Evolutionary conservation across 495 filamentous ascomycete genomes (phyloP), one percentile per base, ranked within the genome.

Genomic region (Lineolata rhizophorae): DNA sequence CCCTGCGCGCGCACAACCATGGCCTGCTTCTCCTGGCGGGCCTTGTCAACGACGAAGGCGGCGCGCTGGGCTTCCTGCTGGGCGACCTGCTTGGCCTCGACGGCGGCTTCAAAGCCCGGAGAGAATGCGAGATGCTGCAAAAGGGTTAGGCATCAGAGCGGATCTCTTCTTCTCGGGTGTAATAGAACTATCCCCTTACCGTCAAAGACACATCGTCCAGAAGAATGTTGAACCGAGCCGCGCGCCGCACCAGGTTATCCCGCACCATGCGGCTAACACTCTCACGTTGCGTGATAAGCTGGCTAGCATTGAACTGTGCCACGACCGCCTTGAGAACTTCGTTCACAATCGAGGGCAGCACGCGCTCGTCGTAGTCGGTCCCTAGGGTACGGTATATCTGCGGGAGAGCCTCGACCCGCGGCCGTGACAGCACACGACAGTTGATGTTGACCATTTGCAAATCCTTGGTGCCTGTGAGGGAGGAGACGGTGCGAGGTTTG

Each of bases 361-460:
- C 81, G 27, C 87, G 65, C 65, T 97, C 87, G 39, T 97, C 87
- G 52, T 94, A 97, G 57, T 97, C 87, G 27, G 72, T 73, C 19
- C 87, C 87, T 6, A 97, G 70, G 1, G 87, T 97, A 29, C 87
- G 71, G 61, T 94, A 97, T 43, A 97, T 95, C 52, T 85, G 78
- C 3, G 87, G 87, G 18, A 97, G 71, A 19, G 84, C 77, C 34
- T 79, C 68, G 43, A 95, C 60, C 22, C 76, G 70, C 37, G 87
- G 87, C 49, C 79, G 66, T 27, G 83, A 93, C 34, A 97, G 80
- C 30, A 97, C 87, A 83, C 87, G 90, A 60, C 87, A 97, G 48
- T 90, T 97, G 54, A 97, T 97, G 66, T 97, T 97, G 52, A 97
- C 87, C 87, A 97, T 97, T 65, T 97, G 87, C 51, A 97, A 59